phyloP scores from a whole-genome alignment of 345 rosid genomes.

The Aegle marmelos region DNA sequence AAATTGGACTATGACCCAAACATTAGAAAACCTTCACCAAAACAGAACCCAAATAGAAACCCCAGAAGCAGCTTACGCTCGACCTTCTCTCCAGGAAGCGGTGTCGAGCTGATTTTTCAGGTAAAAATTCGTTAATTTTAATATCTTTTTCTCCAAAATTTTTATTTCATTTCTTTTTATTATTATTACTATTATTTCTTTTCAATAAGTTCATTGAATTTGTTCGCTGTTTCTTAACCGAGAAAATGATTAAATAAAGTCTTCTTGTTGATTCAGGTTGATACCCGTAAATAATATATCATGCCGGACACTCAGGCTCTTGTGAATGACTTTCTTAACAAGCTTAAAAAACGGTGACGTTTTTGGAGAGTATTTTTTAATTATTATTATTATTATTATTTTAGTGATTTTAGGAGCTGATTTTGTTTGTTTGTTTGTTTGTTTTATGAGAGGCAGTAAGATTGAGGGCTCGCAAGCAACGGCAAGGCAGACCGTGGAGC shows the following conservation, averaged over 20 bases:
- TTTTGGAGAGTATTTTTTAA: background rate
- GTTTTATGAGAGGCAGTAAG: constrained; percentile 47
- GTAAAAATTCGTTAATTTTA: background rate
- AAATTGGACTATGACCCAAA: background rate
- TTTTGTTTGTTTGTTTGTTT: background rate
- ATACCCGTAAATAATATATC: constrained; percentile 18
- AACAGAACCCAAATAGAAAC: background rate
- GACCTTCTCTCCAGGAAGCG: background rate
- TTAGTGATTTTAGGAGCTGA: background rate
- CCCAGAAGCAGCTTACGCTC: background rate
- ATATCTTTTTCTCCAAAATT: background rate
- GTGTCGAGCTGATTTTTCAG: background rate
- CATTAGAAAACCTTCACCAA: background rate
- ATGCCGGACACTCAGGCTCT: constrained; percentile 89
- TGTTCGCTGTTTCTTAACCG: background rate
- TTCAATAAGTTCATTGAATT: background rate
- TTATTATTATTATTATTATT: background rate
- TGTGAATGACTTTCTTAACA: constrained; percentile 71
- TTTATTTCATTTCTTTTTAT: background rate
- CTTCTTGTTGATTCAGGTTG: constrained; percentile 25
- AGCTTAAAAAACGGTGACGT: constrained; percentile 80
- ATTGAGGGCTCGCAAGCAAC: constrained; percentile 97
- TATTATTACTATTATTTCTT: too few species aligned
- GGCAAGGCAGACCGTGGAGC: constrained; percentile 76
- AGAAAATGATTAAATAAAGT: background rate